Evolutionary conservation across 2,329 filamentous ascomycete genomes (phyloP), one percentile per base, ranked within the genome.

Genomic region (Penicillium sp.): DNA sequence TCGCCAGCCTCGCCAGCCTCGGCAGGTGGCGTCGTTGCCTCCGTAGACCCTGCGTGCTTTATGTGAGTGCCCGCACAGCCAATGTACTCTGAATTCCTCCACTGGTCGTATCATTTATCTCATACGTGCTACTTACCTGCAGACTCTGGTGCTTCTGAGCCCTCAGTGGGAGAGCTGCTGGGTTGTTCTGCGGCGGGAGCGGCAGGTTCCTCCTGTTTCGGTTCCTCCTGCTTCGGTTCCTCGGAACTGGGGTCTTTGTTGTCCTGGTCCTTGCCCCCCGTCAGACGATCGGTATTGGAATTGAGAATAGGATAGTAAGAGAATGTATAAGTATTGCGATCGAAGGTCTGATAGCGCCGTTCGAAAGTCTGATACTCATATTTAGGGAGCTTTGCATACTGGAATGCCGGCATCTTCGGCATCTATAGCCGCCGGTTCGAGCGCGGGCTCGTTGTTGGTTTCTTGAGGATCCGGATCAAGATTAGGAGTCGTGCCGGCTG

Each of bases 311-410:
- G 59, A 54, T 67, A 61, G 50, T 52, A 60, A 53, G 58, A 60
- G 47, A 59, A 69, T 52, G 57, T 46, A 38, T 60, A 48, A 49
- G 65, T 65, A 47, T 59, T 48, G 57, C 46, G 60, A 56, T 72
- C 67, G 58, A 63, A 70, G 33, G 64, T 66, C 58, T 70, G 67
- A 57, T 70, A 72, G 48, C 64, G 59, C 62, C 54, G 51, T 49
- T 68, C 59, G 55, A 66, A 60, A 39, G 56, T 61, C 53, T 69
- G 65, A 59, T 71, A 72, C 50, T 65, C 47, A 59, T 62, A 71
- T 41, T 50, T 47, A 57, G 67, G 61, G 59, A 70, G 48, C 40
- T 66, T 44, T 61, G 68, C 69, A 65, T 72, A 72, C 69, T 67
- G 56, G 56, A 56, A 62, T 39, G 52, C 34, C 35, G 42, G 37